phyloP scores from a whole-genome alignment of 768 basidiomycete species.

The Glaciozyma antarctica region DNA sequence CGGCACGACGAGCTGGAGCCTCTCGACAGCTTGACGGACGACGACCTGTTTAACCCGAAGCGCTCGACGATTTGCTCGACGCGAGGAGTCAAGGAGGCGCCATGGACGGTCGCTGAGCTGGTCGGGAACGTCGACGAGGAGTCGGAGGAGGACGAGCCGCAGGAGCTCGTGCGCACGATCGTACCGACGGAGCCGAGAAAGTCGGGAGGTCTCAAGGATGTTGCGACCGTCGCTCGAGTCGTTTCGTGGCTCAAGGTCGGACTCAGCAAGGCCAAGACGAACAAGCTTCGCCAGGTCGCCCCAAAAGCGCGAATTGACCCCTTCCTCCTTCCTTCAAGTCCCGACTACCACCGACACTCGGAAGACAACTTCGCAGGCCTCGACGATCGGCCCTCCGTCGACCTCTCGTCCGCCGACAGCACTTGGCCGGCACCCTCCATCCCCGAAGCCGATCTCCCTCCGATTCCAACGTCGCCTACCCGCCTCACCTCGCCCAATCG shows the following conservation, averaged over 20 bases:
- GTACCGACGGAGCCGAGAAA: neutral
- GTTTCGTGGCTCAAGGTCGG: slow-evolving; percentile 33
- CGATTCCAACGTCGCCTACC: neutral
- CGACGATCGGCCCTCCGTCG: slow-evolving; percentile 3
- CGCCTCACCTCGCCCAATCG: slow-evolving; percentile 6
- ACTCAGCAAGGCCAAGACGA: slow-evolving; percentile 19
- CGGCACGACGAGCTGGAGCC: slow-evolving; percentile 44
- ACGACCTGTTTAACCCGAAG: slow-evolving; percentile 27
- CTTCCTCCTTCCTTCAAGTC: slow-evolving; percentile 6
- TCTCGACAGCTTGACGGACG: slow-evolving; percentile 24
- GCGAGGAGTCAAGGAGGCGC: slow-evolving; percentile 34
- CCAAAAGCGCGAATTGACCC: slow-evolving; percentile 14
- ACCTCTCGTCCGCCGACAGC: slow-evolving; percentile 2
- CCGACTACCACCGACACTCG: neutral
- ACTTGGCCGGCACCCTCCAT: neutral
- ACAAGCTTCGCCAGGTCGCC: neutral
- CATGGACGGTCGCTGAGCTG: slow-evolving; percentile 31
- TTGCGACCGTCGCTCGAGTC: slow-evolving; percentile 23
- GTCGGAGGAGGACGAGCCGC: slow-evolving; percentile 11
- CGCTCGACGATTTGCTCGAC: slow-evolving; percentile 36
- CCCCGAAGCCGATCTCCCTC: neutral
- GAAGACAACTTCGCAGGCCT: neutral
- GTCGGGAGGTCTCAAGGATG: slow-evolving; percentile 4
- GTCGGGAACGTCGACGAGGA: slow-evolving; percentile 10
- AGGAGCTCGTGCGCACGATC: slow-evolving; percentile 13